Evolutionary conservation across 2,329 filamentous ascomycete genomes (phyloP), one percentile per base, ranked within the genome.

Genomic region (Arthrobotrys sinensis): DNA sequence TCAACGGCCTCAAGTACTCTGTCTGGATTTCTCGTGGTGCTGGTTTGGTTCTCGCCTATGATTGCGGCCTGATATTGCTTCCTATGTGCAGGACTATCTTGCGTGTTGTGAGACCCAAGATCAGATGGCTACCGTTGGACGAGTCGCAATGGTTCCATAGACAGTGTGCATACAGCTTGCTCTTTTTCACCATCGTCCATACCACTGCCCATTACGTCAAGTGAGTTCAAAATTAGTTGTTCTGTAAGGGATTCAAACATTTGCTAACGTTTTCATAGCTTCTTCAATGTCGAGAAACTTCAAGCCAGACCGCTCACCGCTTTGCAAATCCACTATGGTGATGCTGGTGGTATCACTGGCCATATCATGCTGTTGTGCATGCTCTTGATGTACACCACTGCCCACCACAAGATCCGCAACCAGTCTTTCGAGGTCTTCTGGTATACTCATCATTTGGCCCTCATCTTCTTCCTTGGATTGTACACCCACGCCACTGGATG

Each of bases 301-400:
- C 93, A 97, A 83, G 89, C 97, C 67, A 91, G 96, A 65, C 91
- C 91, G 1, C 89, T 92, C 55, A 90, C 90, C 2, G 96, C 96
- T 2, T 85, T 98, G 5, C 88, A 98, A 83, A 97, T 98, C 80
- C 96, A 98, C 85, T 99, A 97, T 84, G 89, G 90, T 0, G 89
- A 97, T 83, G 89, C 94, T 62, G 94, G 93, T 82, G 96, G 96
- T 79, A 92, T 98, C 80, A 99, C 96, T 1, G 96, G 96, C 5
- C 96, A 99, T 85, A 89, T 97, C 80, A 99, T 99, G 96, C 89
- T 98, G 28, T 88, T 99, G n/a, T 98, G 94, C 88, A 99, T 99
- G 96, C 86, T 99, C 80, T 86, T 99, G 80, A 99, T 99, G 88
- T 99, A 97, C 86, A 99, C 96, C 0, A 97, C 94, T 0, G 92